phyloP scores from a whole-genome alignment of 2,329 filamentous ascomycete genomes.

The Seiridium unicorne region DNA sequence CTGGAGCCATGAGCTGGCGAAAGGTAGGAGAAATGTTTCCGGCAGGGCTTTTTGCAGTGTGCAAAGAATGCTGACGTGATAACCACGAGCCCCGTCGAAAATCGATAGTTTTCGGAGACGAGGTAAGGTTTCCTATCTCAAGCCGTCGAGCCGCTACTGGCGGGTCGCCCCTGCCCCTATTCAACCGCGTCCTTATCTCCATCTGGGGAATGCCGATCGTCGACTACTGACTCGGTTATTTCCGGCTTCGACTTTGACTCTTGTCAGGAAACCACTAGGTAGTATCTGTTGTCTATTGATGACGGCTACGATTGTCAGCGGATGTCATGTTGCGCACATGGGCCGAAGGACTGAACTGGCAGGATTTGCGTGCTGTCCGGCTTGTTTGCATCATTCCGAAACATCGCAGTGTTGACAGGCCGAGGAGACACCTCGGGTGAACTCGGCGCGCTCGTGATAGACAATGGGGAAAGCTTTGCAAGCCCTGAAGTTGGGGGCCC shows the following conservation, averaged over 20 bases:
- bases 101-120: conserved; percentile 8
- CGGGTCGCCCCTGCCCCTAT: neutral
- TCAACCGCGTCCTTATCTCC: neutral
- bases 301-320: no score
- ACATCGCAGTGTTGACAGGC: neutral
- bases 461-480: neutral
- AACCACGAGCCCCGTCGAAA: no score
- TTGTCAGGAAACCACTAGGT: neutral
- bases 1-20: neutral
- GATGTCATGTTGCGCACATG: no score
- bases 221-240: neutral
- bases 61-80: neutral
- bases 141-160: neutral
- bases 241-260: neutral
- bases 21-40: neutral
- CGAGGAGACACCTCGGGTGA: neutral
- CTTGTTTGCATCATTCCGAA: neutral
- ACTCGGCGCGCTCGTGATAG: conserved; percentile 2
- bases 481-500: neutral
- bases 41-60: neutral
- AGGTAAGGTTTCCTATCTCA: conserved; percentile 1
- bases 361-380: no score
- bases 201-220: conserved; percentile 2
- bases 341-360: no score
- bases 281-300: no score